A percentile compares a stretch with the other conserved stretches of the same genome.
Evolutionary conservation across 1,139 yeast species (phyloP).

Genomic region (Kazachstania sp.): DNA sequence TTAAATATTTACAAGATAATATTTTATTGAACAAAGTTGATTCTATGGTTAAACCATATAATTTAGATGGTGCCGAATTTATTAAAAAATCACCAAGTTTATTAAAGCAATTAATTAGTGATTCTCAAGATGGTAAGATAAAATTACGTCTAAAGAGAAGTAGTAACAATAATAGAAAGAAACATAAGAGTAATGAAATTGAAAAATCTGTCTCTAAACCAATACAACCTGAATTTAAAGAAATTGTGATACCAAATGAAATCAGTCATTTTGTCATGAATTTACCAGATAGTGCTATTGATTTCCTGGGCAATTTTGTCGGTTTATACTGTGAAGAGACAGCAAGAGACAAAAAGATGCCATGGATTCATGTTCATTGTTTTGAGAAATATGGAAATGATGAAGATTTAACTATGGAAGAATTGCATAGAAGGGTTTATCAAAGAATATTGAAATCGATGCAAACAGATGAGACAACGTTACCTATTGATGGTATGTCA

Average conservation of each 20-base stretch:
- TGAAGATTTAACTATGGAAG: constrained; percentile 62
- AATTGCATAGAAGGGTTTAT: constrained; percentile 55
- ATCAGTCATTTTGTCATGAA: constrained; percentile 85
- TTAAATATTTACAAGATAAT: constrained; percentile 58
- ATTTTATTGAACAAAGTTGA: constrained; percentile 54
- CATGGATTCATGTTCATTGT: constrained; percentile 80
- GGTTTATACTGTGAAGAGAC: constrained; percentile 47
- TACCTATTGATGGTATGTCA: constrained; percentile 38
- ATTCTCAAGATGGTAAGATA: constrained; percentile 26
- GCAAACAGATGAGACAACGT: constrained; percentile 35
- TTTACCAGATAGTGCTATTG: constrained; percentile 84
- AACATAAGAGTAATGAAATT: constrained; percentile 17
- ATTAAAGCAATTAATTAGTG: constrained; percentile 30
- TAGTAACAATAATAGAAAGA: constrained; percentile 14
- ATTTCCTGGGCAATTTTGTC: constrained; percentile 67
- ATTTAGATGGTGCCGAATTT: constrained; percentile 77
- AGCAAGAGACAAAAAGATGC: constrained; percentile 44
- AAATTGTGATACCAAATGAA: constrained; percentile 47
- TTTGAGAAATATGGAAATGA: constrained; percentile 76
- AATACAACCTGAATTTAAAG: constrained; percentile 21
- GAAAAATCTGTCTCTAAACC: not conserved
- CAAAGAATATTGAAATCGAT: constrained; percentile 48
- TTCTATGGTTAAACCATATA: constrained; percentile 52
- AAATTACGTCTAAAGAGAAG: constrained; percentile 20
- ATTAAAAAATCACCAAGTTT: constrained; percentile 53